phyloP scores from a whole-genome alignment of 2,329 filamentous ascomycete genomes.

The Fusarium veterinarium region DNA sequence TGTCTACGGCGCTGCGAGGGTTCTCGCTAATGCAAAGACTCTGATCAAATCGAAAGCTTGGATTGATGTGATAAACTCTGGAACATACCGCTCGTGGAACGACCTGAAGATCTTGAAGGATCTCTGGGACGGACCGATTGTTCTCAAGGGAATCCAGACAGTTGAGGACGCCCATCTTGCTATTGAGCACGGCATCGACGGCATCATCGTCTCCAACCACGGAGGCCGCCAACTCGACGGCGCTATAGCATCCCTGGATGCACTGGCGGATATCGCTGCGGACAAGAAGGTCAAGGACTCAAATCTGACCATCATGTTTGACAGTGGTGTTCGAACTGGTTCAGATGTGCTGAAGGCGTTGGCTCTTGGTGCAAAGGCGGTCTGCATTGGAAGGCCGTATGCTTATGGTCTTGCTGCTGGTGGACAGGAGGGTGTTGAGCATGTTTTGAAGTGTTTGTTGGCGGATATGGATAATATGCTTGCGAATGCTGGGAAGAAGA shows the following conservation, averaged over 20 bases:
- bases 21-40: slow-evolving; percentile 21
- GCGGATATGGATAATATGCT: slow-evolving; percentile 64
- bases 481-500: slow-evolving; percentile 63
- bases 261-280: slow-evolving; percentile 62
- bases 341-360: slow-evolving; percentile 56
- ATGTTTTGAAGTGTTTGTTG: slow-evolving; percentile 57
- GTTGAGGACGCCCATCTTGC: slow-evolving; percentile 55
- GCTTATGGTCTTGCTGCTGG: slow-evolving; percentile 52
- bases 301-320: slow-evolving; percentile 64
- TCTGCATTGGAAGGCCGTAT: slow-evolving; percentile 58
- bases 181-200: slow-evolving; percentile 52
- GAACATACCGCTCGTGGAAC: slow-evolving; percentile 68
- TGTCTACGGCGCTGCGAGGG: slow-evolving; percentile 35
- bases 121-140: slow-evolving; percentile 67
- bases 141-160: slow-evolving; percentile 56
- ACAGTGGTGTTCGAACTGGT: slow-evolving; percentile 55
- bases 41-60: slow-evolving; percentile 38
- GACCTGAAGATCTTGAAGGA: slow-evolving; percentile 68
- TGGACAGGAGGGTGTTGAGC: slow-evolving; percentile 64
- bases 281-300: slow-evolving; percentile 57
- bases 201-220: slow-evolving; percentile 57
- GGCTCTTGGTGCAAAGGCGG: slow-evolving; percentile 54
- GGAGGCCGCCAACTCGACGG: slow-evolving; percentile 57
- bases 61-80: slow-evolving; percentile 46
- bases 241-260: slow-evolving; percentile 63